These are phyloP conservation scores for Melaleuca quinquenervia DNA, from an alignment of 345 rosid genomes.

Conservation along the genomic window DNA sequence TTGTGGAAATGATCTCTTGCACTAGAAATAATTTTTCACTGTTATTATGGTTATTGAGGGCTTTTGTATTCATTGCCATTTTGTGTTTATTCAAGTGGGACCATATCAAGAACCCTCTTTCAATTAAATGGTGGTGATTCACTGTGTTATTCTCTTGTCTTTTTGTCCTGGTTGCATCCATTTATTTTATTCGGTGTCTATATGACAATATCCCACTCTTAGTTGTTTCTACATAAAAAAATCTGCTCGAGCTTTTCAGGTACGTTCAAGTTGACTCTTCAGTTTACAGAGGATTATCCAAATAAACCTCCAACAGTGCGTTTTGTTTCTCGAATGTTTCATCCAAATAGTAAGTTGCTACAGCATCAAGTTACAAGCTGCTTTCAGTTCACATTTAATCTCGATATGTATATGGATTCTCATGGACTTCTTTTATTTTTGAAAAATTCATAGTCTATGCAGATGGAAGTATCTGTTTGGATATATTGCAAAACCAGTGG, in stretches of 20 bases:
- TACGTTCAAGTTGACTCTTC: conserved; percentile 51
- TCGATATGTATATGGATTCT: neutral
- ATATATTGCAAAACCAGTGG: conserved; percentile 95
- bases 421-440: neutral
- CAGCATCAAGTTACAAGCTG: neutral
- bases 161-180: neutral
- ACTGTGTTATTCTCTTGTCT: neutral
- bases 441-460: conserved; percentile 58
- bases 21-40: fast-evolving
- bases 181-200: neutral
- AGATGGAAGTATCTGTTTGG: conserved; percentile 95
- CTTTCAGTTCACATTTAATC: neutral
- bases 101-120: neutral
- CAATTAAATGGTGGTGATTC: neutral
- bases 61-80: neutral
- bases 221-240: neutral
- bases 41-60: neutral
- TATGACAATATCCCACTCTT: neutral
- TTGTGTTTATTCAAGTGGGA: neutral
- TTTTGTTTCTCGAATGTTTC: conserved; percentile 54
- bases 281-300: conserved; percentile 47
- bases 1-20: neutral
- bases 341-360: conserved; percentile 36
- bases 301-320: conserved; percentile 51
- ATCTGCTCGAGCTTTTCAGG: conserved; percentile 13